Base-by-base conservation (phyloP, 108 stramenopile species). In the Skeletonema tropicum region DNA sequence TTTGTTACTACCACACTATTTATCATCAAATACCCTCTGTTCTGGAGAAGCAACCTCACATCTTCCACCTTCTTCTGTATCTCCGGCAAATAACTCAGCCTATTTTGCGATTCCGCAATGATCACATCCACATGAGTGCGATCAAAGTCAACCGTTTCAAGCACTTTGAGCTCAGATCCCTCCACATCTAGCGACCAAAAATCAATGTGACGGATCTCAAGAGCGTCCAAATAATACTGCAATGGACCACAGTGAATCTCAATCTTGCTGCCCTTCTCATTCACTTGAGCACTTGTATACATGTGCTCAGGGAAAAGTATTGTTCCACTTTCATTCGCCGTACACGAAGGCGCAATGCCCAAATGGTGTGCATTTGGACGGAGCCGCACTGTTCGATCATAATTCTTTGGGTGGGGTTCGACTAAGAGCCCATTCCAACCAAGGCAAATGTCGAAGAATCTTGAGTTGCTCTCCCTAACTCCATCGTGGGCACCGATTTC, bases 131-230 rank as follows among this genome's bases (percentile, higher is more conserved):
- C 65, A 12, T 72, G 57, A 19, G 83, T 66, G 21, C 79, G 64
- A 25, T 68, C 17, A 67, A 89, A 89, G 64, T 91, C 84, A 9
- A 91, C 66, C 1, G 73, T 84, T 31, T 75, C 48, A 65, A 91
- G 65, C 3, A 88, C 83, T 55, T 69, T 59, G 11, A 66, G 38
- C 62, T 89, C 89, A 3, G 82, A 73, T n/a, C 89, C 89, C 71
- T 89, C 89, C 29, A 87, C 89, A 76, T 89, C 89, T 68, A 89
- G 65, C 19, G 86, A 87, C 64, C 85, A 86, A 36, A 89, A 87
- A 15, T 71, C 57, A 19, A 84, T 60, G 15, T 71, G 64, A 7
- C 58, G 17, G 3, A 75, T 78, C 5, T 23, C 42, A 29, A 88
- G 66, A 12, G 77, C 57, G n/a, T 86, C 83, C 12, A 74, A n/a